Percentiles rank a stretch among this genome's conserved stretches.
phyloP scores from a whole-genome alignment of 2,329 filamentous ascomycete genomes.

The Diaporthe helianthi region DNA sequence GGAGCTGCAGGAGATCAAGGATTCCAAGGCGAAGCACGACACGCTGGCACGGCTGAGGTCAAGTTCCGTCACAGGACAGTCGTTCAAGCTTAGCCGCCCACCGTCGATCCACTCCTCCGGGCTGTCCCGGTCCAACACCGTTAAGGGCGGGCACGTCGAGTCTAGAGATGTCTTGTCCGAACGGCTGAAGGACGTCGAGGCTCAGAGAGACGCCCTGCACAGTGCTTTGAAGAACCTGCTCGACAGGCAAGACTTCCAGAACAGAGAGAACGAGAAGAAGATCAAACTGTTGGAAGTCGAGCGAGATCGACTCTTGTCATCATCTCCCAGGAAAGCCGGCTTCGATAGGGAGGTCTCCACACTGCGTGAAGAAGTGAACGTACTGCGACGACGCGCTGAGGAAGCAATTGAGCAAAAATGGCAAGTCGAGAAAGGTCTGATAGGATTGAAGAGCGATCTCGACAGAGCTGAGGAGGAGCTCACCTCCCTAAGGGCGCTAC shows the following conservation, averaged over 20 bases:
- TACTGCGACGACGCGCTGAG: conserved; percentile 84
- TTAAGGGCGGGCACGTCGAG: conserved; percentile 59
- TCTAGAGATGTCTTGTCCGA: conserved; percentile 76
- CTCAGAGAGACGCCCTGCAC: conserved; percentile 92
- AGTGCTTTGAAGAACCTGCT: conserved; percentile 84
- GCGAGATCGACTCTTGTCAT: conserved; percentile 73
- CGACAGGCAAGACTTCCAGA: conserved; percentile 84
- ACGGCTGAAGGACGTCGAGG: conserved; percentile 88
- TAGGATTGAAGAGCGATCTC: conserved; percentile 92
- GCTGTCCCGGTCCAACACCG: conserved; percentile 62
- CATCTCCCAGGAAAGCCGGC: conserved; percentile 74
- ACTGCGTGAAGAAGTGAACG: conserved; percentile 83
- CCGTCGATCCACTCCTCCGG: conserved; percentile 42
- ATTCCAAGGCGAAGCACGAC: conserved; percentile 45
- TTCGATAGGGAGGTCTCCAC: conserved; percentile 85
- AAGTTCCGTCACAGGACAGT: conserved; percentile 47
- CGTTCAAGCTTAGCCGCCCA: conserved; percentile 40
- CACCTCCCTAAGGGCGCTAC: conserved; percentile 75
- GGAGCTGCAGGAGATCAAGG: conserved; percentile 75
- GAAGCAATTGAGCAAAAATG: conserved; percentile 96
- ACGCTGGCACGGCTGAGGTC: conserved; percentile 48
- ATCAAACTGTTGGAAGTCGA: conserved; percentile 79
- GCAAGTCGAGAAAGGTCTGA: conserved; percentile 90
- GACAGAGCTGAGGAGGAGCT: conserved; percentile 96
- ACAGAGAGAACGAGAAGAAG: conserved; percentile 81